A percentile compares a stretch with the other conserved stretches of the same genome.
phyloP scores from a whole-genome alignment of 106 monocot species.

The Phalaenopsis aphrodite region DNA sequence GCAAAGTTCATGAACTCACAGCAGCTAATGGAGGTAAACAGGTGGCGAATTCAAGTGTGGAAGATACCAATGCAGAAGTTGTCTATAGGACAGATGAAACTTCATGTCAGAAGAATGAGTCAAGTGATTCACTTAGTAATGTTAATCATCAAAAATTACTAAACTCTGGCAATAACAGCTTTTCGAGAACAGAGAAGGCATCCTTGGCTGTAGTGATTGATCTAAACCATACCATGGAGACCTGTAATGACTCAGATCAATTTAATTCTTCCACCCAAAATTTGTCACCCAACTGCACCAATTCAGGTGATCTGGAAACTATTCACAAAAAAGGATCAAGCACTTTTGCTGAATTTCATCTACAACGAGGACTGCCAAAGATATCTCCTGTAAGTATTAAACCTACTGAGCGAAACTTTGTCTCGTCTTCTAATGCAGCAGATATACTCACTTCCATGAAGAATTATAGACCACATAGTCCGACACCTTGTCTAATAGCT shows the following conservation, averaged over 20 bases:
- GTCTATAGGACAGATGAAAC: conserved; percentile 5
- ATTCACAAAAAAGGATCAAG: neutral
- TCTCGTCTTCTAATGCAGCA: neutral
- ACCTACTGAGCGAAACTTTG: neutral
- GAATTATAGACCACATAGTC: neutral
- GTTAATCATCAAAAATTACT: neutral
- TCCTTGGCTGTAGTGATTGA: conserved; percentile 17
- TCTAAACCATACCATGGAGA: conserved; percentile 14
- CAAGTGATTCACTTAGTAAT: conserved; percentile 15
- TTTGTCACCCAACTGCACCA: neutral
- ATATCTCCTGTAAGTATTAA: neutral
- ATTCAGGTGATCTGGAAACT: conserved; percentile 1
- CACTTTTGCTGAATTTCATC: conserved; percentile 14
- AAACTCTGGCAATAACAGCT: neutral
- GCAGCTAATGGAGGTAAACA: no score
- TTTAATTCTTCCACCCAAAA: conserved; percentile 3
- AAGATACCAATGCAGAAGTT: neutral
- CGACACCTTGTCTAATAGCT: no score
- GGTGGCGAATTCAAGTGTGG: neutral
- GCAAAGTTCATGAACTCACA: neutral
- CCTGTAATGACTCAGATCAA: neutral
- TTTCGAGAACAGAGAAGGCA: conserved; percentile 3
- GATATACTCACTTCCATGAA: no score
- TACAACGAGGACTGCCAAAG: conserved; percentile 4
- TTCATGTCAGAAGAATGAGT: conserved; percentile 5